Evolutionary conservation across 2,329 filamentous ascomycete genomes (phyloP), one percentile per base, ranked within the genome.

Genomic region (Zopfia rhizophila): DNA sequence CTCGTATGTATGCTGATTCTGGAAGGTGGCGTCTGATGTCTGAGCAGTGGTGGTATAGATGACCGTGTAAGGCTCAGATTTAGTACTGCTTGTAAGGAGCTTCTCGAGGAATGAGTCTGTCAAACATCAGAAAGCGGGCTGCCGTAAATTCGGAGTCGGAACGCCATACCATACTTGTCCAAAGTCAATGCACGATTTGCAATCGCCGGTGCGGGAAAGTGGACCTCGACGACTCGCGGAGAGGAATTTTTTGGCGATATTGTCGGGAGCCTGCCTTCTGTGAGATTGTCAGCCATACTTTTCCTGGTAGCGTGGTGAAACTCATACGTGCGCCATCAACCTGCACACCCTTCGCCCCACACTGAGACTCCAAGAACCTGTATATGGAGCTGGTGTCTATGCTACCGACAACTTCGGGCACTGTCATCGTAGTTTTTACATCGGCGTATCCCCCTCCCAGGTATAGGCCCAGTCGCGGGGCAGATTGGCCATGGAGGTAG

Each of bases 11-110:
- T 56, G 57, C 41, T 62, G 48, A 13, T 60, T 44, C 35, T 54
- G 45, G 25, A 60, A 40, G 31, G 45, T 48, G 29, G 52, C 52
- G 24, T 71, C 44, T 62, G 56, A 56, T 35, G 56, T 70, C 31
- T 72, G 71, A 1, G 86, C 83, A 0, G 84, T 86, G 6, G 88
- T 89, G 33, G 85, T 81, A 69, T 91, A 90, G 52, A 96, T 75
- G 44, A 96, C 79, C 0, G 90, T 94, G 72, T 89, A 93, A 51
- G 79, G 78, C 10, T 74, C 53, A 19, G 56, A 55, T 17, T 69
- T 66, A n/a, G 75, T n/a, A n/a, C n/a, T n/a, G n/a, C n/a, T n/a
- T n/a, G n/a, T n/a, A n/a, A n/a, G n/a, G n/a, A n/a, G n/a, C n/a
- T n/a, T n/a, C n/a, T n/a, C n/a, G n/a, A n/a, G n/a, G n/a, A 79